Evolutionary conservation across 345 rosid genomes (phyloP).

Genomic region (Citrus hindsii): DNA sequence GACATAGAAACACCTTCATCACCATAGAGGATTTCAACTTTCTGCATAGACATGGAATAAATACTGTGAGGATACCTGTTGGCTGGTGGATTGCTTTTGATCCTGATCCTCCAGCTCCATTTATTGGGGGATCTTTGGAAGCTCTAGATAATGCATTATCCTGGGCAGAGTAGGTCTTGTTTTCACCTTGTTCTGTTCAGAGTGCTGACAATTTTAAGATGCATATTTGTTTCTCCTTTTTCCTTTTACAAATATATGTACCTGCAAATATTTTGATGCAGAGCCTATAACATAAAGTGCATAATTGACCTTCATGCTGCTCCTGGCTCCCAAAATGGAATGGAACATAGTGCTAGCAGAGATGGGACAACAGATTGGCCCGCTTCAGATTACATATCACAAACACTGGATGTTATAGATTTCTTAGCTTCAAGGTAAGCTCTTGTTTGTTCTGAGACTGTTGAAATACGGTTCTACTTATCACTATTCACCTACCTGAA

Average conservation of each 20-base stretch:
- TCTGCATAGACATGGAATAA: conserved; percentile 57
- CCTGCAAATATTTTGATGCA: conserved; percentile 31
- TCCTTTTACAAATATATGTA: conserved; percentile 1
- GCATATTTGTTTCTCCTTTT: neutral
- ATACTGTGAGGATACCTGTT: conserved; percentile 69
- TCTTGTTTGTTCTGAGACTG: neutral
- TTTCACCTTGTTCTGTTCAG: conserved; percentile 10
- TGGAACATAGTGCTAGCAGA: conserved; percentile 77
- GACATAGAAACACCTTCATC: conserved; percentile 53
- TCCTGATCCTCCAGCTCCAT: conserved; percentile 71
- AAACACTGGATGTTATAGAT: conserved; percentile 58
- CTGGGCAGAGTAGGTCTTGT: conserved; percentile 64
- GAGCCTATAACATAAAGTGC: conserved; percentile 61
- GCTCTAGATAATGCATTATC: conserved; percentile 69
- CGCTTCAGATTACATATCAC: conserved; percentile 44
- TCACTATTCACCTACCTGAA: neutral
- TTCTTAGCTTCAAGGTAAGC: conserved; percentile 68
- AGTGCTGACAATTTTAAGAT: neutral
- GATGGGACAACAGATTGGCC: conserved; percentile 66
- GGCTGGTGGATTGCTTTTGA: conserved; percentile 88
- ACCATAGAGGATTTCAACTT: conserved; percentile 59
- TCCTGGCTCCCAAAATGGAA: conserved; percentile 79
- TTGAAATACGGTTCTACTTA: neutral
- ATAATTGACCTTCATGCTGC: conserved; percentile 85
- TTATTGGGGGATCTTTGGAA: conserved; percentile 56